Evolutionary conservation across 306 rosid genomes (phyloP), one percentile per base, ranked within the genome.

Genomic region (Echinosophora koreensis): DNA sequence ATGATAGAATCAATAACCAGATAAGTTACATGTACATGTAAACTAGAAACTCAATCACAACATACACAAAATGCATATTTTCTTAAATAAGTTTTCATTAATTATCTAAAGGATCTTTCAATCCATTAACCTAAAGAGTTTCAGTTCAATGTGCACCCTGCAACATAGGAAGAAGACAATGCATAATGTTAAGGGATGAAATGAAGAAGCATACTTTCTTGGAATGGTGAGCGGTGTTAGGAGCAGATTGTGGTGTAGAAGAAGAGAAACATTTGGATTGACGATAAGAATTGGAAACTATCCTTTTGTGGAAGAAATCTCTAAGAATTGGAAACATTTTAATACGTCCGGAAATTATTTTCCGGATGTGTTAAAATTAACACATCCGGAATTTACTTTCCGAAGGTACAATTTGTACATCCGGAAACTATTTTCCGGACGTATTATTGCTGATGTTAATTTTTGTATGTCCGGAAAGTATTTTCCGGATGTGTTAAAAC

Each of bases 191-290:
- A 2, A 44, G 27, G 57, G 56, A 49, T 68, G 22, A 80, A 69
- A n/a, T n/a, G n/a, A n/a, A 83, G 78, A 5, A 1, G 9, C 90
- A 41, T 85, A 95, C 98, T 80, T 92, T 95, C 78, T 87, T 95
- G 46, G 98, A 80, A 80, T 89, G 83, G 73, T 90, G 93, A 79
- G 90, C 89, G 55, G 86, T 80, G 81, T 89, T 89, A 35, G 91
- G 85, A 80, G 82, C 85, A 76, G 82, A 52, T 77, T 85, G 66
- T n/a, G 86, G 34, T 55, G 94, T 71, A 65, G 97, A 85, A 65
- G 97, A 85, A 77, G 97, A 88, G 68, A 51, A 87, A 70, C 80
- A 88, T 74, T 96, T 90, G 38, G 86, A 47, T 6, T 78, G 67
- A 58, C 66, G 79, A 65, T 66, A 8, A 17, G 89, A 87, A 85